phyloP scores from a whole-genome alignment of 169 alveolate species.

The Cryptosporidium bovis region DNA sequence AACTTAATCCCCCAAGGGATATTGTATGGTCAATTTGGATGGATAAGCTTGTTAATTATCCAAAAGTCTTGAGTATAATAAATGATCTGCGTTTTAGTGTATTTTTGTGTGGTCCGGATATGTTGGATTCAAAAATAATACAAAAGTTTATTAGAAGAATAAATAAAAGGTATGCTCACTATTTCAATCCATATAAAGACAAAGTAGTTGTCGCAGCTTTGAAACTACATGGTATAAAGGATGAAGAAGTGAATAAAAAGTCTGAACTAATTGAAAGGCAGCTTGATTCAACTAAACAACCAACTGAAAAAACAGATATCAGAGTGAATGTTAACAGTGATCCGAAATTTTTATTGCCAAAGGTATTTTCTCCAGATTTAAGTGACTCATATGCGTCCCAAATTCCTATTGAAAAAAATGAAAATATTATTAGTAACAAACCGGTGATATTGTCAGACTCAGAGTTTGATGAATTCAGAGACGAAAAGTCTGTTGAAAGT shows the following conservation, averaged over 20 bases:
- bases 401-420: neutral
- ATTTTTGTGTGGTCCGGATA: conserved; percentile 63
- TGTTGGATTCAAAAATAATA: conserved; percentile 21
- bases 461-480: conserved; percentile 46
- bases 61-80: conserved; percentile 15
- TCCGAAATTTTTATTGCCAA: too few relatives aligned
- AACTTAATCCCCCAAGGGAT: neutral
- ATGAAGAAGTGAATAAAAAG: conserved; percentile 5
- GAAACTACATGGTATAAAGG: conserved; percentile 26
- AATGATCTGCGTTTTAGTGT: conserved; percentile 56
- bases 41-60: conserved; percentile 30
- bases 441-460: conserved; percentile 36
- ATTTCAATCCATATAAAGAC: conserved; percentile 40
- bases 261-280: neutral
- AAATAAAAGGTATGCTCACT: conserved; percentile 29
- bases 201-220: conserved; percentile 42
- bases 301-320: neutral
- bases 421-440: neutral
- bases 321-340: neutral
- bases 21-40: conserved; percentile 21
- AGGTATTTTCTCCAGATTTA: too few relatives aligned
- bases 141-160: conserved; percentile 23
- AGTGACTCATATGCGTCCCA: neutral
- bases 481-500: conserved; percentile 46
- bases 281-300: neutral